phyloP scores from a whole-genome alignment of 2,329 filamentous ascomycete species.

The Sporothrix schenckii region DNA sequence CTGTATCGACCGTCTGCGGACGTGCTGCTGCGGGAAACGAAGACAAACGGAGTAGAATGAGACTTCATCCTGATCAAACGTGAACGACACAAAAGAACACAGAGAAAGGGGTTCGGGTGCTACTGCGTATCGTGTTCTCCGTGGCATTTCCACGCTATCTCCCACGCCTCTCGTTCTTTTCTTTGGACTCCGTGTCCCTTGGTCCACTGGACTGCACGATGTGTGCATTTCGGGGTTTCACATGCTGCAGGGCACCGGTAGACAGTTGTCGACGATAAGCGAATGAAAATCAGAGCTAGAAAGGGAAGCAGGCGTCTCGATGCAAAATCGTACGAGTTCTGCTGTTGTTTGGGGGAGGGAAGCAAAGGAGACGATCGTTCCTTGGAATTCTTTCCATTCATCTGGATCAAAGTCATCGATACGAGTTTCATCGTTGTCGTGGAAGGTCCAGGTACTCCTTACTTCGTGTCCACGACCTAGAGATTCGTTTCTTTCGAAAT shows the following conservation, averaged over 20 bases:
- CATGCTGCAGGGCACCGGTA: not conserved
- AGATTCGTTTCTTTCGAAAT: no score
- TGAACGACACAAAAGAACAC: no score
- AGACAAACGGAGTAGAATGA: not conserved
- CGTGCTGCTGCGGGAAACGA: not conserved
- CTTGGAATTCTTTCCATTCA: no score
- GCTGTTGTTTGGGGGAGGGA: no score
- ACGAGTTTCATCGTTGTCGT: no score
- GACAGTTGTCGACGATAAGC: not conserved
- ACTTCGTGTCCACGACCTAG: no score
- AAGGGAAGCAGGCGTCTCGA: not conserved
- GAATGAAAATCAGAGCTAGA: not conserved
- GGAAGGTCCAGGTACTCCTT: no score
- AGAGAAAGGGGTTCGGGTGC: no score
- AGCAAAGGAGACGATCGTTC: no score
- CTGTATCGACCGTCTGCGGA: not conserved
- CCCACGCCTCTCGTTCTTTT: not conserved
- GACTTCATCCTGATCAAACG: not conserved
- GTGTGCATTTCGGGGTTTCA: constrained; percentile 1
- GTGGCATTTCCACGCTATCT: no score
- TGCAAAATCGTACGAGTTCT: not conserved
- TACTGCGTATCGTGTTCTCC: no score
- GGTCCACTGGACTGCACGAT: not conserved
- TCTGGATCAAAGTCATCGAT: no score
- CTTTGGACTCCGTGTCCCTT: not conserved